These are phyloP conservation scores for Hamamelis virginiana DNA, from an alignment of 164 flowering plant species.

Conservation along the genomic window DNA sequence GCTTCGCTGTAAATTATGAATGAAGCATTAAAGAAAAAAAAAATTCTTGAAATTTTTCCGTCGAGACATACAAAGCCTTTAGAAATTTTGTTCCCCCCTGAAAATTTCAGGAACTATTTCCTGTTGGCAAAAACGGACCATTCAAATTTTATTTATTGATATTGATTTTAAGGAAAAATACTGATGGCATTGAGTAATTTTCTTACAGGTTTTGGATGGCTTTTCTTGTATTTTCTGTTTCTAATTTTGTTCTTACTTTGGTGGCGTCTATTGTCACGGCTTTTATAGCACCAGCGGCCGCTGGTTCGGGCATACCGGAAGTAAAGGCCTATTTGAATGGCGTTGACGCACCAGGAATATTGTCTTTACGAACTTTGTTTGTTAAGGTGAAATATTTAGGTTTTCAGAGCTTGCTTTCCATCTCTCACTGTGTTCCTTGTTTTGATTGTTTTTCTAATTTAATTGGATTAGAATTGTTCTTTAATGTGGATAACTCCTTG, in stretches of 20 bases:
- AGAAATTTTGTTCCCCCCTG: too few relatives aligned
- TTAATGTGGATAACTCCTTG: background rate
- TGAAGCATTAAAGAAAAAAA: too few relatives aligned
- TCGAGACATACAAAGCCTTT: too few relatives aligned
- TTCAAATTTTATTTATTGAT: too few relatives aligned
- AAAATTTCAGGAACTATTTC: too few relatives aligned
- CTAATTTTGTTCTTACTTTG: constrained; percentile 64
- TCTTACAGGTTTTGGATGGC: constrained; percentile 55
- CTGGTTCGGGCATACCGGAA: constrained; percentile 94
- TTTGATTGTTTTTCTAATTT: background rate
- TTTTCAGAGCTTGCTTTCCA: background rate
- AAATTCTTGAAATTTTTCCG: too few relatives aligned
- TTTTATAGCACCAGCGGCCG: constrained; percentile 66
- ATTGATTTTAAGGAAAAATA: background rate
- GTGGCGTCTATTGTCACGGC: constrained; percentile 66
- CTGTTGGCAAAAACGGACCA: too few relatives aligned
- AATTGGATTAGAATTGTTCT: background rate
- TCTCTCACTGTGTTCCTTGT: background rate
- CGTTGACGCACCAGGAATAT: constrained; percentile 80
- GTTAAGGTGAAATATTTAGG: constrained; percentile 54
- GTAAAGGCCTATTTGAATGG: constrained; percentile 94
- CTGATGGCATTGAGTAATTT: constrained; percentile 1
- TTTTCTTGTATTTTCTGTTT: constrained; percentile 51
- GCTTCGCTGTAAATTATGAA: too few relatives aligned
- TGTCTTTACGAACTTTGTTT: constrained; percentile 52